A percentile compares a stretch with the other conserved stretches of the same genome.
phyloP scores from a whole-genome alignment of 208 protist species.

The Crithidia brevicula region DNA sequence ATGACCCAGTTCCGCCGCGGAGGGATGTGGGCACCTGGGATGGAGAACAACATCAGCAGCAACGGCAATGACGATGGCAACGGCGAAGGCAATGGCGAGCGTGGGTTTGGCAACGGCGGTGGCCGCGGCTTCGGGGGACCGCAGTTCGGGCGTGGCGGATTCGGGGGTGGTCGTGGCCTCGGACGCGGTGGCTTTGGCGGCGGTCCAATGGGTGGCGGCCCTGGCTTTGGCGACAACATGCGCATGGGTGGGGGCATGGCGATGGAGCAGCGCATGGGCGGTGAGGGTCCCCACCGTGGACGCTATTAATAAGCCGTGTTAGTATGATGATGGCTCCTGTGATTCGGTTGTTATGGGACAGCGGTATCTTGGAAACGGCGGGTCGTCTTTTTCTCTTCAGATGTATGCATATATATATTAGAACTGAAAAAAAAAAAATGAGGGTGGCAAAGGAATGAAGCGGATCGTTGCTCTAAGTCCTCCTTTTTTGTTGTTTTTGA shows the following conservation, averaged over 20 bases:
- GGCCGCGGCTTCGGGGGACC: background rate
- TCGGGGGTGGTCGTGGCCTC: background rate
- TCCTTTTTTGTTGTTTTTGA: background rate
- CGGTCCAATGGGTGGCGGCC: conserved; percentile 9
- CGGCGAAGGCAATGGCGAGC: background rate
- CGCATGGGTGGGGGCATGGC: background rate
- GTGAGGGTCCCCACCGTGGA: conserved; percentile 3
- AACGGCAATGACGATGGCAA: background rate
- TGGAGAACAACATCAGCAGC: conserved; percentile 7
- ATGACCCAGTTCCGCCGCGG: conserved; percentile 16
- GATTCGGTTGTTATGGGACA: too few species aligned
- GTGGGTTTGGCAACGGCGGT: background rate
- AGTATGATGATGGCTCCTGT: background rate
- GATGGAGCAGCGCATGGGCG: background rate
- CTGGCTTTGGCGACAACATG: background rate
- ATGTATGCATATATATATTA: conserved; percentile 10
- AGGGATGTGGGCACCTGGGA: background rate
- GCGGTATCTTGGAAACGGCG: too few species aligned
- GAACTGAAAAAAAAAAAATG: too few species aligned
- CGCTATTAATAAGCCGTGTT: conserved; percentile 2
- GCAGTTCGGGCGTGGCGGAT: background rate
- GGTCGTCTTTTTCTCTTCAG: too few species aligned
- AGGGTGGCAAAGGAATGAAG: too few species aligned
- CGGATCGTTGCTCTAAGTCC: too few species aligned
- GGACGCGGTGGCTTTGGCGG: conserved; percentile 2